Base-by-base conservation (phyloP, 2,329 filamentous ascomycete species). In the Calonectria ilicicola region DNA sequence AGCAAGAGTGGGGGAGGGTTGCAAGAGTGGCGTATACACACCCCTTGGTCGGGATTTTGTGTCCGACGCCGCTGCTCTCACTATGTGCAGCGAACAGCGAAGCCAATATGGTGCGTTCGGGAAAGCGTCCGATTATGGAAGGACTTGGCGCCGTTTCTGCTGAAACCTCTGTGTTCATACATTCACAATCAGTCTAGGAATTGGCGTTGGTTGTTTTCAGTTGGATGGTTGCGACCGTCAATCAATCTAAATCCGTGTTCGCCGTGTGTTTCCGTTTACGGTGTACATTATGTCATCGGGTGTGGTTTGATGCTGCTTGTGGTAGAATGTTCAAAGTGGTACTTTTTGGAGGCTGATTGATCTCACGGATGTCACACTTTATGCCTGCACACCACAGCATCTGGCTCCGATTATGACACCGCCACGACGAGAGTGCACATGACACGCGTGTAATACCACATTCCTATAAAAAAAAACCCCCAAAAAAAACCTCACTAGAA, bases 41-140 rank as follows among this genome's bases (percentile, higher is more conserved):
- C 9, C 29, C 58, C 38, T 35, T 63, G 26, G 35, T 66, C 63
- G 53, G 68, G 63, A 63, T 44, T 53, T 67, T 63, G 51, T 66
- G 23, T 40, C 63, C 63, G 68, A 66, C 44, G 49, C 68, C 53
- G 32, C 38, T 44, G 58, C 58, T 29, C 58, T 47, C 44, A 9
- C n/a, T 9, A n/a, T 47, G 40, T 42, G 40, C 19, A 47, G 32
- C 44, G 19, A 12, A 47, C n/a, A 21, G 44, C n/a, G 44, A 47
- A 9, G 8, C 8, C n/a, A n/a, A 17, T 32, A 32, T 23, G 23
- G 32, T 32, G 32, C n/a, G 53, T 38, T 58, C 53, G 27, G 23
- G 27, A 29, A 63, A 44, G 40, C 35, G 21, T 60, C 58, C 58
- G 58, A 63, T 63, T 46, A 42, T 3, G 58, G 58, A 63, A 63